Evolutionary conservation across 2,329 filamentous ascomycete genomes (phyloP), one percentile per base, ranked within the genome.

Genomic region (Phialocephala subalpina): DNA sequence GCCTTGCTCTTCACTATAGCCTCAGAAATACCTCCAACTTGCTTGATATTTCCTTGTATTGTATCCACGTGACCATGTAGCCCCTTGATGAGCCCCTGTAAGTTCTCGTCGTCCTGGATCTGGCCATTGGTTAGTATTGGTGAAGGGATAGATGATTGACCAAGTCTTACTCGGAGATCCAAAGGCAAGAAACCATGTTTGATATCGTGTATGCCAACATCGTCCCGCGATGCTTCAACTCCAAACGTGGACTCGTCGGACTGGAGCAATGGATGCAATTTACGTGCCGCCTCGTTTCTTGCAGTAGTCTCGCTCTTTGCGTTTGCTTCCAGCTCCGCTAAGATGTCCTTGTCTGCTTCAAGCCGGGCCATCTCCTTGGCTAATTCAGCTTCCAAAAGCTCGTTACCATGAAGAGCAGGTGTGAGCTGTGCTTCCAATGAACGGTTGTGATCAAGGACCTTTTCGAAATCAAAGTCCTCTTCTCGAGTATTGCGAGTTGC

Each of bases 381-480:
- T 70, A 86, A 84, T 76, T 91, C 89, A 33, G 82, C 79, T 62
- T 79, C 79, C 36, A 93, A 80, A 55, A 92, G 78, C 69, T 86
- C 83, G 27, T 91, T 85, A 3, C 87, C 83, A 77, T 92, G 89
- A 49, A 89, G 78, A 22, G 86, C 80, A 1, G 89, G 87, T 18
- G 86, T 88, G 5, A 92, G 83, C 77, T 85, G 83, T 66, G 79
- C 80, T 74, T 91, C 86, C 29, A 90, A 77, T 9, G 77, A 77
- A 64, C 82, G 79, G 67, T 86, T 86, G n/a, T 84, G 84, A 71
- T 89, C 85, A 9, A 90, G 79, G 16, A 89, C 84, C 71, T 83
- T 85, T 74, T 92, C 90, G 69, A 89, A 89, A 72, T 91, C 84
- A 56, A 93, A 86, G 73, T 90, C 87, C 33, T 83, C 80, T 53